phyloP scores from a whole-genome alignment of 2,329 filamentous ascomycete species.

The Penicillium brasilianum region DNA sequence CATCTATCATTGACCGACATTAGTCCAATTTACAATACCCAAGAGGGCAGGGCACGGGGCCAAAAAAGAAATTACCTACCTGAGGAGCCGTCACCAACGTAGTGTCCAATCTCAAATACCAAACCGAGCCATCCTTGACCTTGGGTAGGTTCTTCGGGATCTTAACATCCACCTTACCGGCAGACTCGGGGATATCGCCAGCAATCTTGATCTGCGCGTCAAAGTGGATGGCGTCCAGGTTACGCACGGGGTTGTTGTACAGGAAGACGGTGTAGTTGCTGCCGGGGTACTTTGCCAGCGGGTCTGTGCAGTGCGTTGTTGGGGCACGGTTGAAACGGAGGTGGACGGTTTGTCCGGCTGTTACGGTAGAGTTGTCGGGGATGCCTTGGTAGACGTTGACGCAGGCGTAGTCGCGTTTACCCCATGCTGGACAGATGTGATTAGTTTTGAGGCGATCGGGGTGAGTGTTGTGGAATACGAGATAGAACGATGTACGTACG shows the following conservation, averaged over 20 bases:
- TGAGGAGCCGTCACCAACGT: constrained; percentile 34
- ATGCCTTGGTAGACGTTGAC: constrained; percentile 41
- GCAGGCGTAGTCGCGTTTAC: constrained; percentile 41
- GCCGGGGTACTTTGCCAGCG: constrained; percentile 27
- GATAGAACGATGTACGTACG: constrained; percentile 25
- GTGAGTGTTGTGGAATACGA: background rate
- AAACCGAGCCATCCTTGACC: constrained; percentile 34
- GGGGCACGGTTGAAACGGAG: constrained; percentile 37
- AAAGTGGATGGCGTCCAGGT: constrained; percentile 27
- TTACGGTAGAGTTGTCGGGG: constrained; percentile 38
- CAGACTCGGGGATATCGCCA: constrained; percentile 24
- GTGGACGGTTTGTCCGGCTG: constrained; percentile 30
- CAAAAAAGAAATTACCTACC: constrained; percentile 24
- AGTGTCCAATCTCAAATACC: constrained; percentile 37
- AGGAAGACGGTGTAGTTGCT: constrained; percentile 35
- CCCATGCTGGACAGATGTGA: constrained; percentile 33
- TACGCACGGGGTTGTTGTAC: constrained; percentile 39
- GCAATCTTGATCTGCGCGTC: constrained; percentile 30
- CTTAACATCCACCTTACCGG: constrained; percentile 29
- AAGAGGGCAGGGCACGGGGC: background rate
- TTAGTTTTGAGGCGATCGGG: background rate
- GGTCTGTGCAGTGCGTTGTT: constrained; percentile 32
- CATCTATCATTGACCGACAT: constrained; percentile 27
- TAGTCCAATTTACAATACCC: background rate
- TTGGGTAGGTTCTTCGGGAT: constrained; percentile 33